Evolutionary conservation across 2,329 filamentous ascomycete genomes (phyloP).

Genomic region (Elsinoe batatas): DNA sequence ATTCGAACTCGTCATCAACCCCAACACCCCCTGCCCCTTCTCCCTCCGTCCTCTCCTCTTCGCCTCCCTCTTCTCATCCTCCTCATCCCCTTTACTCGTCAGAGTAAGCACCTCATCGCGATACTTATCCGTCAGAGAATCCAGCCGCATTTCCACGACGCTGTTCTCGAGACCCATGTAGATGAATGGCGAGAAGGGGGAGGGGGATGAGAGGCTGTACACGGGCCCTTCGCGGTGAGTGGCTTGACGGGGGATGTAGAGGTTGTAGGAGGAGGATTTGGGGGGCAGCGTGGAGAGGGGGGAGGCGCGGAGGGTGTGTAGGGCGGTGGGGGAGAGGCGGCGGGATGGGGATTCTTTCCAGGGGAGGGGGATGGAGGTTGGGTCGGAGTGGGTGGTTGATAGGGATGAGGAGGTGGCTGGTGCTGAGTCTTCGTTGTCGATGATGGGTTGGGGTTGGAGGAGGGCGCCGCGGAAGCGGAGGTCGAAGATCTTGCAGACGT

Average conservation of each 20-base stretch:
- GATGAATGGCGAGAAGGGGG: conserved; percentile 33
- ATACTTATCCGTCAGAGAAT: conserved; percentile 32
- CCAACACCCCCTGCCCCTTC: conserved; percentile 13
- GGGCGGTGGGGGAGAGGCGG: background rate
- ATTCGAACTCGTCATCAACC: conserved; percentile 29
- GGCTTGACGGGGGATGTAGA: conserved; percentile 2
- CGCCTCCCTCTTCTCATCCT: background rate
- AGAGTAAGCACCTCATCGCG: conserved; percentile 32
- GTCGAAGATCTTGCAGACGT: conserved; percentile 53
- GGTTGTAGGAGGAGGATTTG: conserved; percentile 7
- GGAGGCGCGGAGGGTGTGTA: background rate
- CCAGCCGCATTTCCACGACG: conserved; percentile 36
- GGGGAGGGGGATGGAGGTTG: background rate
- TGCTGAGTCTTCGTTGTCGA: background rate
- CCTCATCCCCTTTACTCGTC: conserved; percentile 15
- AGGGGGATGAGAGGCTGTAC: conserved; percentile 40
- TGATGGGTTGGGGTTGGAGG: conserved; percentile 29
- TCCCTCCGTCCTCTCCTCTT: background rate
- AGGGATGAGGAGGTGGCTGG: background rate
- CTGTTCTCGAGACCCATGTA: conserved; percentile 41
- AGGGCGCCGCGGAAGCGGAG: conserved; percentile 42
- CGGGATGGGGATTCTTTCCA: background rate
- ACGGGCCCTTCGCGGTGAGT: conserved; percentile 31
- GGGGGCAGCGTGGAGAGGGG: background rate
- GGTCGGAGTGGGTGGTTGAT: background rate